These are phyloP conservation scores for Lizonia empirigonia DNA, from an alignment of 2,329 filamentous ascomycete species.

Conservation along the genomic window DNA sequence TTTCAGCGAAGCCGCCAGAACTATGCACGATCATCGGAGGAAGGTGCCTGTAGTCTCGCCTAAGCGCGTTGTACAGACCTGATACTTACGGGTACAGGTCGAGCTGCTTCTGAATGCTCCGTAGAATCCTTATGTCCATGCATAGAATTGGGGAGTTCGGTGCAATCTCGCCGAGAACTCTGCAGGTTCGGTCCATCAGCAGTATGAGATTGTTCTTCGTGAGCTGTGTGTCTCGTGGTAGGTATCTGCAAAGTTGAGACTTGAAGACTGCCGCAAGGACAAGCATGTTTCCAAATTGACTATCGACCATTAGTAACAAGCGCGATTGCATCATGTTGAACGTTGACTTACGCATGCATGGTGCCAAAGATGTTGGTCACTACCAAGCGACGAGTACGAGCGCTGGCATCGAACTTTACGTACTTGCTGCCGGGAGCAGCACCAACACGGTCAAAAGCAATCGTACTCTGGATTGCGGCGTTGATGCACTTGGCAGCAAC, in stretches of 20 bases:
- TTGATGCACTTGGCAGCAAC: conserved; percentile 42
- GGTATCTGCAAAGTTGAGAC: conserved; percentile 55
- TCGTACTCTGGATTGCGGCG: conserved; percentile 82
- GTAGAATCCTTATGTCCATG: conserved; percentile 76
- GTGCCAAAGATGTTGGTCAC: conserved; percentile 84
- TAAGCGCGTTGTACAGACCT: too few relatives aligned
- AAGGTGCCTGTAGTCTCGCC: too few relatives aligned
- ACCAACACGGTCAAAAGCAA: conserved; percentile 73
- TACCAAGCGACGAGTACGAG: conserved; percentile 69
- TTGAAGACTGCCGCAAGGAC: conserved; percentile 83
- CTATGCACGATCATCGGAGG: too few relatives aligned
- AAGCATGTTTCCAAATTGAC: conserved; percentile 95
- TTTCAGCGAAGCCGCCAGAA: too few relatives aligned
- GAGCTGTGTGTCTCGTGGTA: conserved; percentile 32
- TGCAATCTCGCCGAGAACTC: conserved; percentile 72
- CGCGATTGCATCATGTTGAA: neutral
- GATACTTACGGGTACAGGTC: conserved; percentile 20
- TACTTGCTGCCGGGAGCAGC: conserved; percentile 32
- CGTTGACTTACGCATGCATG: conserved; percentile 29
- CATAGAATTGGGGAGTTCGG: conserved; percentile 76
- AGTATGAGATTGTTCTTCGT: conserved; percentile 32
- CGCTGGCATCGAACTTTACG: conserved; percentile 56
- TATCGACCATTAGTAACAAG: conserved; percentile 48
- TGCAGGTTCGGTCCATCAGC: conserved; percentile 64
- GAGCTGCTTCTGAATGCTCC: conserved; percentile 44